Base-by-base conservation (phyloP, 345 rosid genomes). In the Raphanus raphanistrum region DNA sequence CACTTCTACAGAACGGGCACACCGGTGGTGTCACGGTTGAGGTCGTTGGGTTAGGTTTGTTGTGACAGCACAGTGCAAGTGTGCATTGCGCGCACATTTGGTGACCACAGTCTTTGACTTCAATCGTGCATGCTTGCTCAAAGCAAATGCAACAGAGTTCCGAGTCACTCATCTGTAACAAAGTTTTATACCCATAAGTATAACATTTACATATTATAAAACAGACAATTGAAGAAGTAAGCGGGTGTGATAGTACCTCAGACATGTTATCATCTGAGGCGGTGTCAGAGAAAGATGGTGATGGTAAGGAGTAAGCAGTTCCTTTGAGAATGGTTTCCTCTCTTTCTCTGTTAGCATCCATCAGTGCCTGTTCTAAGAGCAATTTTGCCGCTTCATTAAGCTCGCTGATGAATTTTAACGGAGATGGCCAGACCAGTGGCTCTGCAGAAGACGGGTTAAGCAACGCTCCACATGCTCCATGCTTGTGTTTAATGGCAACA, bases 41-140 rank as follows among this genome's bases (percentile, higher is more conserved):
- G 0, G 92, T 93, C 21, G 96, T 86, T 13, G 99, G 99, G 87
- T 93, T 91, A 0, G 99, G 99, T 78, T 95, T 95, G 86, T 91
- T 93, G 81, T 95, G 94, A 82, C 99, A 95, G 76, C 99, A 95
- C 8, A 95, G 86, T 58, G 98, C 92, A n/a, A 95, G 85, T 0
- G 94, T 93, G 88, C 99, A 95, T 58, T 88, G 94, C 43, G 99
- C 99, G 75, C 99, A 95, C 98, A 95, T 90, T 81, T 91, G 99
- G 80, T 95, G 99, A 52, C 98, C 93, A 12, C 99, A 95, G 77
- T 80, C 84, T 73, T 90, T 88, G 3, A 95, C 98, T 88, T 93
- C 98, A 33, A 95, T 95, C 3, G 96, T 93, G 71, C 99, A 95
- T 10, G 84, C 87, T 66, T 93, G 98, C 85, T 96, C 99, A 71